Evolutionary conservation across 202 grass and related monocot species (phyloP).

Genomic region (Bolboschoenoplectus hybrid): DNA sequence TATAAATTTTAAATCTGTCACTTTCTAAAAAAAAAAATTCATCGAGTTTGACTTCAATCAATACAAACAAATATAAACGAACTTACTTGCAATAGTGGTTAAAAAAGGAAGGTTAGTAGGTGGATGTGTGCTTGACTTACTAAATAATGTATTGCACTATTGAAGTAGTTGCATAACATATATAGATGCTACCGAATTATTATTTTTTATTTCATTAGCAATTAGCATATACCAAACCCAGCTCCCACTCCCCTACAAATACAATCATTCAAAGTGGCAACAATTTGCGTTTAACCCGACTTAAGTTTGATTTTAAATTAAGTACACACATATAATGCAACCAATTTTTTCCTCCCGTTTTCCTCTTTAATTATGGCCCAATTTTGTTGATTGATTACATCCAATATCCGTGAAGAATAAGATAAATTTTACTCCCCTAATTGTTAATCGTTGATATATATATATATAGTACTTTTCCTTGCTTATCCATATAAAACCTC

Average conservation of each 20-base stretch:
- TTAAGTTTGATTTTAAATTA: background rate
- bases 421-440: background rate
- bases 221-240: background rate
- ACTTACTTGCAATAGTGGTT: constrained; percentile 18
- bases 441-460: too few relatives aligned
- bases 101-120: constrained; percentile 10
- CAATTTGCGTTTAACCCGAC: background rate
- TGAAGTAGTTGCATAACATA: constrained; percentile 18
- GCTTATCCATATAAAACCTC: too few relatives aligned
- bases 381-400: background rate
- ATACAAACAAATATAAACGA: background rate
- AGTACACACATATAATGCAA: background rate
- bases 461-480: too few relatives aligned
- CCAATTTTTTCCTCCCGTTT: background rate
- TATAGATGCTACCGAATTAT: background rate
- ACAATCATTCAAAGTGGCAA: constrained; percentile 3
- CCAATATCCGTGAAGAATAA: background rate
- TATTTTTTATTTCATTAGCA: background rate
- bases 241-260: background rate
- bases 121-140: background rate
- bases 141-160: constrained; percentile 22
- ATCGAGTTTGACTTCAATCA: background rate
- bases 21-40: too few relatives aligned
- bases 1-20: too few relatives aligned
- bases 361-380: background rate